Evolutionary conservation across 148 eudicot species (phyloP).

Genomic region (Rhododendron griersonianum): DNA sequence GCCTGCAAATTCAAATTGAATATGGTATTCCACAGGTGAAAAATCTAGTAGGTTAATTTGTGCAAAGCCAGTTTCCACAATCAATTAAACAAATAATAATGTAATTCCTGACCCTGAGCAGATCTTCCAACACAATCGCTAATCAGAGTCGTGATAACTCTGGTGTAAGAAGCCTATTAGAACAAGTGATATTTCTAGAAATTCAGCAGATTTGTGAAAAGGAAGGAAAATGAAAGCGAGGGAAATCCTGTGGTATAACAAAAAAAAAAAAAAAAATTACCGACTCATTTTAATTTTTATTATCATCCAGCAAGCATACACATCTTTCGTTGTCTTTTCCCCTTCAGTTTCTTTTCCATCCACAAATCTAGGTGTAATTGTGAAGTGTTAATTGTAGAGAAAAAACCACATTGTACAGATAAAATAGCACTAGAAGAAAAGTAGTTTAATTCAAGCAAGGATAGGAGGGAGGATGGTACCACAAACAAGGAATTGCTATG

Average conservation of each 20-base stretch:
- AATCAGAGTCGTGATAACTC: neutral
- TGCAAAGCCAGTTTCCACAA: neutral
- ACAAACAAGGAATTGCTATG: neutral
- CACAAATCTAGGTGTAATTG: neutral
- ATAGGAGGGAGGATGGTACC: neutral
- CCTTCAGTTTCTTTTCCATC: neutral
- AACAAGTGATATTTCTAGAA: neutral
- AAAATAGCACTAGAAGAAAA: neutral
- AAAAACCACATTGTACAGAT: neutral
- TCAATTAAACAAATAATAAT: neutral
- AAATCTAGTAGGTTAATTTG: neutral
- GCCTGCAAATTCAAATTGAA: conserved; percentile 39
- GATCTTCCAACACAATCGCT: neutral
- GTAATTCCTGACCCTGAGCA: neutral
- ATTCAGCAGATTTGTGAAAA: neutral
- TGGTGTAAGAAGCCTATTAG: neutral
- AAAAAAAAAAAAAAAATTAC: neutral
- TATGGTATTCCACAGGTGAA: neutral
- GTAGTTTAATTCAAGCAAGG: neutral
- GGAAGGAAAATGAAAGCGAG: neutral
- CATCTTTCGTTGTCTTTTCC: neutral
- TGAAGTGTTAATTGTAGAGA: neutral
- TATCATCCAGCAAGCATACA: neutral
- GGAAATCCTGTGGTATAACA: neutral
- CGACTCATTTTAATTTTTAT: neutral